These are phyloP conservation scores for Microthlaspi erraticum DNA, from an alignment of 345 rosid species.

Conservation along the genomic window DNA sequence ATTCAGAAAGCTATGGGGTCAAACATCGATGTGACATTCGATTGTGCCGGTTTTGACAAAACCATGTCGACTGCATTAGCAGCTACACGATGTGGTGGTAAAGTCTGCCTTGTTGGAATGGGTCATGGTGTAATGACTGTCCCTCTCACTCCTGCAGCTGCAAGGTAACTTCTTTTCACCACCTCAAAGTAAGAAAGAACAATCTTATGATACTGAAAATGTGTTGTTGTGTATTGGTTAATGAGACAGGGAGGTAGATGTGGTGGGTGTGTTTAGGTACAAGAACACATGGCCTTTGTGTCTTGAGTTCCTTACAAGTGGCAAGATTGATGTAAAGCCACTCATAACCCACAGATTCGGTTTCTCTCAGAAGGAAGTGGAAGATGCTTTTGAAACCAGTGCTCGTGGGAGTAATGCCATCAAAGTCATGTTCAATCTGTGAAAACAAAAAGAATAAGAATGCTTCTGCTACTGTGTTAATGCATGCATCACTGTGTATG, in stretches of 20 bases:
- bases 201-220: not conserved
- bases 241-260: constrained; percentile 79
- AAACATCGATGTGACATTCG: constrained; percentile 72
- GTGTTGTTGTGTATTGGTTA: not conserved
- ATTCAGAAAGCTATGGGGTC: constrained; percentile 67
- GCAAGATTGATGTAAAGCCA: constrained; percentile 87
- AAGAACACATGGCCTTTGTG: constrained; percentile 94
- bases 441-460: constrained; percentile 14
- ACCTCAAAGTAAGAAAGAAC: not conserved
- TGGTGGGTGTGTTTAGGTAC: constrained; percentile 78
- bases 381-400: constrained; percentile 86
- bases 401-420: constrained; percentile 84
- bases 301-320: constrained; percentile 70
- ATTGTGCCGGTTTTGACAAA: constrained; percentile 88
- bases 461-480: constrained; percentile 11
- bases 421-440: constrained; percentile 91
- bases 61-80: constrained; percentile 84
- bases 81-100: constrained; percentile 85
- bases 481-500: constrained; percentile 3
- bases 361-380: constrained; percentile 85
- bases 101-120: constrained; percentile 89
- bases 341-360: constrained; percentile 87
- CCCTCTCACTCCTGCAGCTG: constrained; percentile 89
- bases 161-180: constrained; percentile 57
- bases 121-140: constrained; percentile 79